Conservation (phyloP, 306 rosid species). For the Nissolia schottii region DNA sequence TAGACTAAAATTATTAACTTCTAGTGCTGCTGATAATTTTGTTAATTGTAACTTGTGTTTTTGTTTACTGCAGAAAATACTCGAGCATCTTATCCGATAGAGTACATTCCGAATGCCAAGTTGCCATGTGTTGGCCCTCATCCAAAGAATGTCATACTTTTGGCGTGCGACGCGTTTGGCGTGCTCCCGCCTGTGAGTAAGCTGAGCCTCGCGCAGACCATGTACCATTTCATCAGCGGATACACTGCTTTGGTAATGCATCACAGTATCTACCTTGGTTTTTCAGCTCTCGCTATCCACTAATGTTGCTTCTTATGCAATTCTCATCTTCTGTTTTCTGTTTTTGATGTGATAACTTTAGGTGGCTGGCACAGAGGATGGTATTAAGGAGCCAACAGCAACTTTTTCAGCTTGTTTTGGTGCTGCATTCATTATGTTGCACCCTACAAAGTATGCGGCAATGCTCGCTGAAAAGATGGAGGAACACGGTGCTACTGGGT, state of each 20-base stretch:
- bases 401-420: slow-evolving; percentile 97
- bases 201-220: slow-evolving; percentile 79
- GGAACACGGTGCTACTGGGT: slow-evolving; percentile 78
- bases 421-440: slow-evolving; percentile 90
- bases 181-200: slow-evolving; percentile 95
- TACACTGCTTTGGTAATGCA: slow-evolving; percentile 81
- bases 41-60: neutral
- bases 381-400: slow-evolving; percentile 89
- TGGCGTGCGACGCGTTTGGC: slow-evolving; percentile 94
- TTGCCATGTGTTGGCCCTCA: slow-evolving; percentile 91
- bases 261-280: neutral
- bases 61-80: slow-evolving; percentile 91
- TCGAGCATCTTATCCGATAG: slow-evolving; percentile 87
- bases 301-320: neutral
- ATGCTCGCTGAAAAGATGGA: slow-evolving; percentile 95
- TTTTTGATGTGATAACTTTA: slow-evolving; percentile 6
- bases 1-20: neutral
- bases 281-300: neutral
- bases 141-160: slow-evolving; percentile 81
- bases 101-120: slow-evolving; percentile 88
- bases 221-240: slow-evolving; percentile 97
- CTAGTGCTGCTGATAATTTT: neutral
- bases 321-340: neutral
- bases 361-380: slow-evolving; percentile 97
- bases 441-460: slow-evolving; percentile 87